A percentile compares a stretch with the other conserved stretches of the same genome.
Evolutionary conservation across 2,329 filamentous ascomycete species (phyloP).

Genomic region (Proliferodiscus dingleyae): DNA sequence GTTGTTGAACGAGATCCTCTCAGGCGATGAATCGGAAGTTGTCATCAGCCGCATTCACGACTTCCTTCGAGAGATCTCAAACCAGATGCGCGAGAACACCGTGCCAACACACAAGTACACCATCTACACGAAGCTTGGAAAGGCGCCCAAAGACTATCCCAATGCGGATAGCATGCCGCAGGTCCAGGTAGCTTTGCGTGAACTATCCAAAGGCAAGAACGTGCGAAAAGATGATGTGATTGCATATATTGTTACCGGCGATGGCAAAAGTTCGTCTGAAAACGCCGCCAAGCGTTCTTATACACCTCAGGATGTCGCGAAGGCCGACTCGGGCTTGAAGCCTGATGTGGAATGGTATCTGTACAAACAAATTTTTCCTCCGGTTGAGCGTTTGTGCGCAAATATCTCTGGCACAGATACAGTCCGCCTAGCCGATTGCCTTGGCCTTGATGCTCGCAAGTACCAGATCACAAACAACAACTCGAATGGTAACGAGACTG

Average conservation of each 20-base stretch:
- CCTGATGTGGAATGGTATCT: conserved; percentile 98
- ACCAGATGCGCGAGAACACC: conserved; percentile 76
- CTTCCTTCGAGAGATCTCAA: conserved; percentile 77
- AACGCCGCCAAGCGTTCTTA: conserved; percentile 83
- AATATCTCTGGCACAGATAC: conserved; percentile 93
- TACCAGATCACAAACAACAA: conserved; percentile 67
- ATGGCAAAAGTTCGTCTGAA: conserved; percentile 57
- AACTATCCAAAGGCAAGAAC: conserved; percentile 79
- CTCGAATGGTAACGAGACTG: conserved; percentile 51
- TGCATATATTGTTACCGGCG: conserved; percentile 85
- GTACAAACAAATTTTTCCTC: conserved; percentile 96
- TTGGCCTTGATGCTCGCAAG: conserved; percentile 84
- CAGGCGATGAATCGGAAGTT: conserved; percentile 84
- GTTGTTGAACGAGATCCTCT: conserved; percentile 90
- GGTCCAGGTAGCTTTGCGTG: conserved; percentile 88
- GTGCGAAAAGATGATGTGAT: conserved; percentile 95
- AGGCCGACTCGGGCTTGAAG: conserved; percentile 66
- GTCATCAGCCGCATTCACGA: conserved; percentile 90
- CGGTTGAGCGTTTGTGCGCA: conserved; percentile 93
- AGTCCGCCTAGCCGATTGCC: conserved; percentile 82
- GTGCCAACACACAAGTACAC: conserved; percentile 85
- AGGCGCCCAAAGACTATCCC: conserved; percentile 87
- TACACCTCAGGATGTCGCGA: conserved; percentile 77
- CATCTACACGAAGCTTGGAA: conserved; percentile 96
- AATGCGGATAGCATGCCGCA: conserved; percentile 95